Evolutionary conservation across 1,284 basidiomycete species (phyloP), one percentile per base, ranked within the genome.

Genomic region (Ceratobasidium sp.): DNA sequence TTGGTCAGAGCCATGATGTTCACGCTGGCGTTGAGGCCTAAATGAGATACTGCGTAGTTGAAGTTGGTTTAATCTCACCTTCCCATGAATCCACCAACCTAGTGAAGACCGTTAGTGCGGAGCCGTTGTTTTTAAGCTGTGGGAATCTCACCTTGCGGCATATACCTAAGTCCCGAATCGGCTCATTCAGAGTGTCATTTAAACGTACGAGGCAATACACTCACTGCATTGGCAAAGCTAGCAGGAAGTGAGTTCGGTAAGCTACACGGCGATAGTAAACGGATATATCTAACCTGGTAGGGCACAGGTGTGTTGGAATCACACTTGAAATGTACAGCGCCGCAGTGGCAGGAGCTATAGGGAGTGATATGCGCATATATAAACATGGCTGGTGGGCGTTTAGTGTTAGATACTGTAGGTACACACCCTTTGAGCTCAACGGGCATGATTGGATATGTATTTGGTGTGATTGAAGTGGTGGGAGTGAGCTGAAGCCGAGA

Each of bases 21-120:
- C 35, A 69, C 66, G 16, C 66, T 69, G 16, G 38, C 21, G 30
- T 3, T 52, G n/a, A 54, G 14, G 43, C 41, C 18, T 9, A 23
- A 26, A 13, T 14, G 14, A 26, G 16, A 5, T 26, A 35, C 16
- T 1, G 11, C 32, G 49, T 1, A 21, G 21, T 41, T 9, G 32
- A 54, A 43, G 23, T 23, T 13, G 30, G 35, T 4, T n/a, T 8
- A 63, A 6, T 1, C 66, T 44, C 30, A 69, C 66, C 52, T 69
- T 32, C 66, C 66, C 66, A 69, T 69, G 43, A 46, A 69, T 23
- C 66, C 66, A 14, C 66, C 66, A 23, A 69, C 66, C 66, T 69
- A 18, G 21, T 16, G 35, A 18, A 38, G n/a, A 30, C 21, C 13
- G n/a, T n/a, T n/a, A n/a, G n/a, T n/a, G n/a, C n/a, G n/a, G n/a